Evolutionary conservation across 2,329 filamentous ascomycete species (phyloP).

Genomic region (Proliferodiscus dingleyae): DNA sequence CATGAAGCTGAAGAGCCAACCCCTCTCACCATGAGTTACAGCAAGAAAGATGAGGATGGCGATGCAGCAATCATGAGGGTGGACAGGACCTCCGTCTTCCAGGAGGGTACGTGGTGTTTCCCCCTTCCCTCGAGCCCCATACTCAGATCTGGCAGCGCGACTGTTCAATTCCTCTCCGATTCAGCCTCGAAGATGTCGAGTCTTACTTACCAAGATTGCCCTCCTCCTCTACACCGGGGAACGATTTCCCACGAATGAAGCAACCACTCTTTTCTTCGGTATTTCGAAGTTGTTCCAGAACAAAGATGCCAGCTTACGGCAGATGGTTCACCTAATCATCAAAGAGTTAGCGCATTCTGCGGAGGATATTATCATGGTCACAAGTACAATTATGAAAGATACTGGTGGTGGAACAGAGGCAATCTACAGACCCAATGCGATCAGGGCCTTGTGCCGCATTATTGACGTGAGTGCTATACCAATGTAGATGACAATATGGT

Average conservation of each 20-base stretch:
- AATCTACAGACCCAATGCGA: conserved; percentile 91
- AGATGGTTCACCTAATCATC: conserved; percentile 98
- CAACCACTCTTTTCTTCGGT: conserved; percentile 96
- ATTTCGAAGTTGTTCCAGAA: conserved; percentile 99
- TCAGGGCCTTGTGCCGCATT: conserved; percentile 89
- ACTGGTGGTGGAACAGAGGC: conserved; percentile 92
- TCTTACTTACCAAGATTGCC: conserved; percentile 94
- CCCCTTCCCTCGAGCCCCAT: conserved; percentile 26
- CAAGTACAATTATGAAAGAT: conserved; percentile 99
- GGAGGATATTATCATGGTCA: conserved; percentile 99
- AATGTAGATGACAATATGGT: conserved; percentile 18
- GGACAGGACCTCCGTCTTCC: conserved; percentile 95
- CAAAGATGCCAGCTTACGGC: conserved; percentile 93
- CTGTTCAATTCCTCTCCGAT: conserved; percentile 97
- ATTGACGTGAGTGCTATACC: conserved; percentile 67
- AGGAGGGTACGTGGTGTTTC: conserved; percentile 68
- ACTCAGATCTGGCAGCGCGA: conserved; percentile 62
- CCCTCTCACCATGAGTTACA: conserved; percentile 73
- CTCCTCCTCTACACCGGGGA: conserved; percentile 95
- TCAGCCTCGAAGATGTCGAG: conserved; percentile 94
- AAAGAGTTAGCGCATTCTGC: conserved; percentile 95
- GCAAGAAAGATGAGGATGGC: conserved; percentile 99
- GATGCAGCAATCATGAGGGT: conserved; percentile 93
- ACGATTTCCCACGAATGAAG: conserved; percentile 94
- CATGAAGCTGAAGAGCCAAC: conserved; percentile 33